Evolutionary conservation across 495 filamentous ascomycete genomes (phyloP), one percentile per base, ranked within the genome.

Genomic region (Glutinoglossum americanum): DNA sequence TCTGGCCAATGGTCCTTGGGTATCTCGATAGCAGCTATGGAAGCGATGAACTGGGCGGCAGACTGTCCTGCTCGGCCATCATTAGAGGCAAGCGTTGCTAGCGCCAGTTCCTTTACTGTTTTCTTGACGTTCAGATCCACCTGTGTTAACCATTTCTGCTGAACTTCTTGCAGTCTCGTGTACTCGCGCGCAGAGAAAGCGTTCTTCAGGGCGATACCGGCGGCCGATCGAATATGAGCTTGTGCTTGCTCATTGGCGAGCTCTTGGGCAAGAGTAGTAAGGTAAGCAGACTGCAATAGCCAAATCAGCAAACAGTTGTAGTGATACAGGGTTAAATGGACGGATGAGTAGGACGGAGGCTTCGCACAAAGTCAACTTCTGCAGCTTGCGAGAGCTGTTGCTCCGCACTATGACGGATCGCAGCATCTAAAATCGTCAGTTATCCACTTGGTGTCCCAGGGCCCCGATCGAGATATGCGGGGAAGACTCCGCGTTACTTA

Each of bases 171-270:
- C 74, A 95, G 80, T 63, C 86, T 84, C 62, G 82, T 73, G 65
- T 80, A 81, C 69, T 98, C 93, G 72, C 90, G 85, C 60, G 89
- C 85, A 54, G 84, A 84, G 70, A 98, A 94, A 63, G 92, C 80
- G 74, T 98, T 98, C 74, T 98, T 98, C 64, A 98, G 71, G 51
- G 90, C 89, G 63, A 98, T 80, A 84, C 88, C 92, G 58, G 92
- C 92, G 57, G 92, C 89, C 57, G 82, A 81, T 75, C 92, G 82
- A 63, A 95, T 87, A 69, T 85, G 83, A 48, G 85, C 73, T 60
- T 86, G 77, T 62, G 83, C 80, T 57, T 78, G 76, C 62, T 97
- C 93, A 72, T 94, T 95, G 63, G 89, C 89, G 61, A 98, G 80
- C 68, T 92, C 87, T 71, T 85, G 80, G 55, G 86, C 87, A 62